A percentile compares a stretch with the other conserved stretches of the same genome.
phyloP scores from a whole-genome alignment of 2,329 filamentous ascomycete genomes.

The Akanthomyces uredinophilus region DNA sequence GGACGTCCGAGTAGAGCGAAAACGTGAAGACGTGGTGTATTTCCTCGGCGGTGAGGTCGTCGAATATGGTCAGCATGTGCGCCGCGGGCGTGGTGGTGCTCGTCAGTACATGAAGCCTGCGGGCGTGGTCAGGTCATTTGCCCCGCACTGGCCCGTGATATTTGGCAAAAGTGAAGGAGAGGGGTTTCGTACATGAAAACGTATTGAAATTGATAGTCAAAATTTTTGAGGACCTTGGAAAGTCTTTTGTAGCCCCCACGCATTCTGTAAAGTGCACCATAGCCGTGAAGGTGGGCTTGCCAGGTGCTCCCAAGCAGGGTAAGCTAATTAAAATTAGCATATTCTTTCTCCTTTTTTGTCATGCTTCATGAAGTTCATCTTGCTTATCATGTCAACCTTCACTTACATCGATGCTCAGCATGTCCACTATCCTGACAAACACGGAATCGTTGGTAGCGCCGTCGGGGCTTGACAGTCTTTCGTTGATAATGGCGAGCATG shows the following conservation, averaged over 20 bases:
- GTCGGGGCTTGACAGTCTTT: neutral
- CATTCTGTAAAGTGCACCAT: constrained; percentile 5
- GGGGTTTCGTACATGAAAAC: neutral
- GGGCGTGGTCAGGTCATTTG: neutral
- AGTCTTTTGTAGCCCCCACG: constrained; percentile 9
- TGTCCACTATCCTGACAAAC: constrained; percentile 5
- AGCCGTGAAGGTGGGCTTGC: constrained; percentile 10
- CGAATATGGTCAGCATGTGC: constrained; percentile 1
- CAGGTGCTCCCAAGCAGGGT: constrained; percentile 1
- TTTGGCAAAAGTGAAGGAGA: neutral
- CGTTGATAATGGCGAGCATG: constrained; percentile 4
- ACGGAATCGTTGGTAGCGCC: neutral
- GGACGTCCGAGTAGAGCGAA: constrained; percentile 1
- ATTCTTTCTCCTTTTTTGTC: too few relatives aligned
- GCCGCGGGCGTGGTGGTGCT: constrained; percentile 9
- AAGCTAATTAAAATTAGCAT: neutral
- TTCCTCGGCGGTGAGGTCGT: neutral
- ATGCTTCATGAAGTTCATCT: too few relatives aligned
- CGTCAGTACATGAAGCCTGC: constrained; percentile 1
- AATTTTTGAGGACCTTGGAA: neutral
- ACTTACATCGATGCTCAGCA: constrained; percentile 9
- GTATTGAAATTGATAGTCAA: constrained; percentile 4
- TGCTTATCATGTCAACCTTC: too few relatives aligned
- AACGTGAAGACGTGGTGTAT: constrained; percentile 2
- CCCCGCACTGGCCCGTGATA: neutral